Percentiles rank a stretch among this genome's conserved stretches.
phyloP scores from a whole-genome alignment of 371 early-diverging fungal species.

The Haplosporangium sp. region DNA sequence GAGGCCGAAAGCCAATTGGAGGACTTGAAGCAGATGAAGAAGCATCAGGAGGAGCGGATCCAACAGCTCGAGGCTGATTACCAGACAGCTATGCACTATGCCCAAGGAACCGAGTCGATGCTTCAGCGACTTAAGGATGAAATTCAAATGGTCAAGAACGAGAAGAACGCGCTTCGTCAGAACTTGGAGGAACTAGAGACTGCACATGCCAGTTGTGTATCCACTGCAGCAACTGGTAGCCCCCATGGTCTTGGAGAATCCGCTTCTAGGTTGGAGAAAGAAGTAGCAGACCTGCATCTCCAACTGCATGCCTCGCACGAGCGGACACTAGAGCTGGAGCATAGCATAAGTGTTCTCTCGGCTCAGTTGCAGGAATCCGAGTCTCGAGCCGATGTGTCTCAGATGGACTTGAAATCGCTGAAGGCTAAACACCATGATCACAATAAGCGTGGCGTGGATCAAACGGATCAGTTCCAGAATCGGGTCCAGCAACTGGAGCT shows the following conservation, averaged over 20 bases:
- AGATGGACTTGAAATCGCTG: conserved; percentile 20
- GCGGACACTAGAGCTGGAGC: conserved; percentile 21
- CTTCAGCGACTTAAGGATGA: conserved; percentile 48
- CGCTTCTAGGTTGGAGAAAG: conserved; percentile 22
- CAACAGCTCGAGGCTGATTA: conserved; percentile 56
- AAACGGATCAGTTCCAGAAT: conserved; percentile 3
- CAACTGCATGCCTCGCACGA: conserved; percentile 34
- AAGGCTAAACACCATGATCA: conserved; percentile 29
- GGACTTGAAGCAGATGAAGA: conserved; percentile 18
- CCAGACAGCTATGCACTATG: conserved; percentile 53
- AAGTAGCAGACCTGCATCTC: conserved; percentile 32
- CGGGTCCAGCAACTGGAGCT: conserved; percentile 28
- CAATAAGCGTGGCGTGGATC: conserved; percentile 11
- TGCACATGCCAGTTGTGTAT: conserved; percentile 17
- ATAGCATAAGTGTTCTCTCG: conserved; percentile 10
- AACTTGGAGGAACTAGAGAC: conserved; percentile 18
- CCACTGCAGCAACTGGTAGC: background rate
- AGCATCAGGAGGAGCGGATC: conserved; percentile 24
- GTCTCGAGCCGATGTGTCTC: conserved; percentile 8
- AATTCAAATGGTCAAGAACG: conserved; percentile 19
- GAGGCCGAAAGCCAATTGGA: conserved; percentile 24
- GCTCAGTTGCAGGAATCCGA: conserved; percentile 2
- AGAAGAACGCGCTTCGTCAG: conserved; percentile 13
- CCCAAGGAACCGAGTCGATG: conserved; percentile 44
- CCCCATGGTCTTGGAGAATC: background rate